phyloP scores from a whole-genome alignment of 2,329 filamentous ascomycete genomes.

The Sarocladiaceae sp. region DNA sequence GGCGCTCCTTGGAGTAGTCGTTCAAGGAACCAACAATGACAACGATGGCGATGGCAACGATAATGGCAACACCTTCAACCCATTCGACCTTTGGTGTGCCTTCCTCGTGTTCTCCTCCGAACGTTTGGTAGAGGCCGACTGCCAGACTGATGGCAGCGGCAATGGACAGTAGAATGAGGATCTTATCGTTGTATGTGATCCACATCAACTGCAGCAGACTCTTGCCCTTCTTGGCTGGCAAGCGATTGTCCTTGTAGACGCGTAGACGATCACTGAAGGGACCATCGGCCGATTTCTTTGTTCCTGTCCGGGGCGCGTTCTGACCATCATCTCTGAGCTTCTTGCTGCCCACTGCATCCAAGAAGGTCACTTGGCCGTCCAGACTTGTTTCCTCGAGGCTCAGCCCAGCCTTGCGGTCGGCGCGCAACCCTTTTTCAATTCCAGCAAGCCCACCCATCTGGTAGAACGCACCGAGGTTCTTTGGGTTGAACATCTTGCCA shows the following conservation, averaged over 20 bases:
- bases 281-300: conserved; percentile 10
- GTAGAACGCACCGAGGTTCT: conserved; percentile 76
- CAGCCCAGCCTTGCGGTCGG: conserved; percentile 65
- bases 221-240: conserved; percentile 71
- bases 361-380: conserved; percentile 62
- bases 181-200: conserved; percentile 82
- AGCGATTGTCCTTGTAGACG: conserved; percentile 64
- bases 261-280: conserved; percentile 60
- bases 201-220: conserved; percentile 67
- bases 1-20: conserved; percentile 74
- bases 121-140: conserved; percentile 69
- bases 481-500: conserved; percentile 83
- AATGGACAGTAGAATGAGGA: conserved; percentile 63
- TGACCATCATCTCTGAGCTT: conserved; percentile 26
- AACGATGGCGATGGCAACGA: conserved; percentile 72
- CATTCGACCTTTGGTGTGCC: conserved; percentile 60
- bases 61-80: conserved; percentile 77
- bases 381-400: conserved; percentile 68
- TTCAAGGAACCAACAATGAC: conserved; percentile 72
- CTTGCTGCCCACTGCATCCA: conserved; percentile 45
- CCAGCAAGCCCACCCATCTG: conserved; percentile 72
- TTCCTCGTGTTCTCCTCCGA: conserved; percentile 48
- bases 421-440: conserved; percentile 71
- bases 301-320: conserved; percentile 11
- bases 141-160: conserved; percentile 68